Conservation (phyloP, 768 basidiomycete genomes). For the Boletus vinaceobasis region DNA sequence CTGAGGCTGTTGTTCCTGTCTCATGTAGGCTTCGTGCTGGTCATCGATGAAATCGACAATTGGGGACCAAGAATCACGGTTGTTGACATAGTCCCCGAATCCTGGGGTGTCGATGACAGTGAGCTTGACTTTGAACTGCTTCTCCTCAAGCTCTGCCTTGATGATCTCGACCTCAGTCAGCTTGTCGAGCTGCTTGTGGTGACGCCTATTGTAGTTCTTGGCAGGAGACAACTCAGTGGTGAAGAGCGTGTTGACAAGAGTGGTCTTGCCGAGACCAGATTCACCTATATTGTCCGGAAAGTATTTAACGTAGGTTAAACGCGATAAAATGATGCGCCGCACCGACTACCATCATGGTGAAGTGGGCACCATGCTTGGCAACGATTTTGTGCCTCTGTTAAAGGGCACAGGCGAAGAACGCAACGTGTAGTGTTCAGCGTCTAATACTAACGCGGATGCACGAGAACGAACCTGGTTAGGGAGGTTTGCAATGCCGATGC, state of each 20-base stretch:
- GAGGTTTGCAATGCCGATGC: constrained; percentile 93
- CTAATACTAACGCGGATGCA: neutral
- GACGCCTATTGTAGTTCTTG: constrained; percentile 87
- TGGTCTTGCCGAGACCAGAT: constrained; percentile 96
- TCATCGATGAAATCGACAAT: constrained; percentile 98
- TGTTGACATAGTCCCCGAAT: constrained; percentile 99
- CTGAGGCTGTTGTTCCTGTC: constrained; percentile 99
- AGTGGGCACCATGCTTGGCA: constrained; percentile 94
- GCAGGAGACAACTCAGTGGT: constrained; percentile 91
- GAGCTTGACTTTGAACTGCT: constrained; percentile 98
- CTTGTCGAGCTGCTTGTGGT: constrained; percentile 97
- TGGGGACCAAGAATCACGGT: constrained; percentile 96
- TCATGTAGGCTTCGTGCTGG: constrained; percentile 93
- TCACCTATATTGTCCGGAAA: constrained; percentile 57
- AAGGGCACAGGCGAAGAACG: constrained; percentile 3
- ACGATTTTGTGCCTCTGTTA: constrained; percentile 96
- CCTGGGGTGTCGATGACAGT: constrained; percentile 99
- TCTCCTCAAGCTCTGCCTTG: constrained; percentile 99
- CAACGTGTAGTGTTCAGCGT: neutral
- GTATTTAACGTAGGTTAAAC: neutral
- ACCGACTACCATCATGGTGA: constrained; percentile 99
- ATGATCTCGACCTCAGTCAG: constrained; percentile 98
- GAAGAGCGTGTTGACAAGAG: constrained; percentile 98
- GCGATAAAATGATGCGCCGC: neutral
- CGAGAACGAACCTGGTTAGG: constrained; percentile 82